These are phyloP conservation scores for Entomortierella lignicola DNA, from an alignment of 192 early-diverging fungal genomes.

Conservation along the genomic window DNA sequence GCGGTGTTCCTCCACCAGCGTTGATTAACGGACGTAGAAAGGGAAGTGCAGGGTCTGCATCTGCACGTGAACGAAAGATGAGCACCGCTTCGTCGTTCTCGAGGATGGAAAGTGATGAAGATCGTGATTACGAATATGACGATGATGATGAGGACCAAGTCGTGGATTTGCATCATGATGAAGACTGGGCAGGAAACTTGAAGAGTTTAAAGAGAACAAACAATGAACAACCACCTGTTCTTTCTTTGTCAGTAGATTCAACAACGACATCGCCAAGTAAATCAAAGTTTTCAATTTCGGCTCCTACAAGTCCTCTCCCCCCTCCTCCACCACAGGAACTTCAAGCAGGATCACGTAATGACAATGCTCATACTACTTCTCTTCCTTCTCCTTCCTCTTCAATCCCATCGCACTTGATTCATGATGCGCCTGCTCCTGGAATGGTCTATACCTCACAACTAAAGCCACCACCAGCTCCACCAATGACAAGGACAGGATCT, in stretches of 20 bases:
- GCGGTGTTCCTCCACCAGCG: slow-evolving; percentile 25
- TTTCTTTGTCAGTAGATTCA: background rate
- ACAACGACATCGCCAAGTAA: too few species aligned
- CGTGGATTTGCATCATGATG: slow-evolving; percentile 23
- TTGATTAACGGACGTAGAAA: slow-evolving; percentile 25
- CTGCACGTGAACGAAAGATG: background rate
- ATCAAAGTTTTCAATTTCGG: background rate
- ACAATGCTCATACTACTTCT: background rate
- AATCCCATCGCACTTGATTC: background rate
- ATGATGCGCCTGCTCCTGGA: background rate
- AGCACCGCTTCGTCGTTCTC: background rate
- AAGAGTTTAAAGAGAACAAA: slow-evolving; percentile 7
- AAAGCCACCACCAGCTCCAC: background rate
- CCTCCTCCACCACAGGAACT: too few species aligned
- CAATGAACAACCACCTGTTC: background rate
- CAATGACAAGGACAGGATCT: background rate
- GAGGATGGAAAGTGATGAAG: slow-evolving; percentile 11
- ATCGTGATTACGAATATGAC: slow-evolving; percentile 5
- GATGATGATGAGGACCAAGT: slow-evolving; percentile 1
- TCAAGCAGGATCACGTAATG: too few species aligned
- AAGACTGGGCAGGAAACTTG: slow-evolving; percentile 48
- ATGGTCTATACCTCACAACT: background rate
- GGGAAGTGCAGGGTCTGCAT: slow-evolving; percentile 24
- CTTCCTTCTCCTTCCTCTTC: background rate
- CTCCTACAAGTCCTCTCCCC: background rate